These are phyloP conservation scores for Malania oleifera DNA, from an alignment of 164 flowering plant species.

Conservation along the genomic window DNA sequence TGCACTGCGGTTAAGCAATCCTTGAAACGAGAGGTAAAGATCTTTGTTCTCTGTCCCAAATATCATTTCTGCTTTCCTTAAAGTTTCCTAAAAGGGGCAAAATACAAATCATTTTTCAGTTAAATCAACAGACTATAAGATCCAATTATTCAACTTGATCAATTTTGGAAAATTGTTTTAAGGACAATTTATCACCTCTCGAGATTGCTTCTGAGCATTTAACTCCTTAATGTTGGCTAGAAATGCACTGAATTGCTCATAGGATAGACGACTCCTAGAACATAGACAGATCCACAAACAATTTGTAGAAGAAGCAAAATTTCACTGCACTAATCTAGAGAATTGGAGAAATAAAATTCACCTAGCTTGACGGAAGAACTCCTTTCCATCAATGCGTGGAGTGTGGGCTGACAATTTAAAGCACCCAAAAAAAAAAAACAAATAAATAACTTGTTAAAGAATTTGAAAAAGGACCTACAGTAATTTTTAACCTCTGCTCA, in stretches of 20 bases:
- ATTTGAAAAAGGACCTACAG: too few relatives aligned
- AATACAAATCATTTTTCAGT: neutral
- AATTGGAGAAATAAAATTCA: neutral
- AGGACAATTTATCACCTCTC: neutral
- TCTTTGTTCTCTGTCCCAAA: slow-evolving; percentile 6
- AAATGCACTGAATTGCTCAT: slow-evolving; percentile 1
- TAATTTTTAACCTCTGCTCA: too few relatives aligned
- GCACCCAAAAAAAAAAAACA: too few relatives aligned
- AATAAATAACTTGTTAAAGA: too few relatives aligned
- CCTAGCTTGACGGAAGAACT: slow-evolving; percentile 9
- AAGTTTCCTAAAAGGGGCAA: neutral
- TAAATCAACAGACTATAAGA: neutral
- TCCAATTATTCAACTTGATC: neutral
- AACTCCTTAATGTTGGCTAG: slow-evolving; percentile 6
- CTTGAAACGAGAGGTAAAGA: slow-evolving; percentile 6
- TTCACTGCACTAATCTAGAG: neutral
- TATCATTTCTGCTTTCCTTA: slow-evolving; percentile 3
- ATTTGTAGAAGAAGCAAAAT: neutral
- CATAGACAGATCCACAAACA: neutral
- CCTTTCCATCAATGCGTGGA: slow-evolving; percentile 4
- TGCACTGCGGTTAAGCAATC: slow-evolving; percentile 8
- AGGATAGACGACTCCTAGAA: slow-evolving; percentile 3
- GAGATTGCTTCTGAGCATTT: slow-evolving; percentile 6
- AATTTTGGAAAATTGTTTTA: neutral
- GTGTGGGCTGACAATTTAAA: neutral